phyloP scores from a whole-genome alignment of 805 yeast genomes.

The Sugiyamaella chiloensis region DNA sequence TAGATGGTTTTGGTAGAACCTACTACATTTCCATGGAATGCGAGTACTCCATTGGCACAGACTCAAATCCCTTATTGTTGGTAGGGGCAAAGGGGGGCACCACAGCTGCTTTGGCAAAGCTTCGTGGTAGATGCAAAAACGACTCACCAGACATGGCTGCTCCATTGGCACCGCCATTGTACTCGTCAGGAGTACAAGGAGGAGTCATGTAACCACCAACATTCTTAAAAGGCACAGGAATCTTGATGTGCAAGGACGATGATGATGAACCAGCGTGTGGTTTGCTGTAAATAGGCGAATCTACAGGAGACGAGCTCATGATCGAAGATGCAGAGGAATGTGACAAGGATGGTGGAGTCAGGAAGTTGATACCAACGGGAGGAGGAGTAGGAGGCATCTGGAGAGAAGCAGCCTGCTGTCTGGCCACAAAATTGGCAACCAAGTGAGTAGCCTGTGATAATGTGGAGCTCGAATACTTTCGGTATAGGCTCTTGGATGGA shows the following conservation, averaged over 20 bases:
- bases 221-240: slow-evolving; percentile 7
- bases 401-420: slow-evolving; percentile 22
- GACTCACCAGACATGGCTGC: background rate
- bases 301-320: slow-evolving; percentile 8
- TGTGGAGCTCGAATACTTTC: slow-evolving; percentile 37
- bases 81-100: slow-evolving; percentile 2
- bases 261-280: background rate
- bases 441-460: slow-evolving; percentile 33
- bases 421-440: slow-evolving; percentile 32
- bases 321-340: slow-evolving; percentile 27
- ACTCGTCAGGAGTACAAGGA: slow-evolving; percentile 26
- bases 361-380: slow-evolving; percentile 24
- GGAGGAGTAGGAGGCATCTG: slow-evolving; percentile 23
- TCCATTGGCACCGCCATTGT: background rate
- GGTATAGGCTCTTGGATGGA: slow-evolving; percentile 36
- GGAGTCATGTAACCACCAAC: slow-evolving; percentile 21
- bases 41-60: slow-evolving; percentile 13
- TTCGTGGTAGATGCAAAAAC: background rate
- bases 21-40: slow-evolving; percentile 3
- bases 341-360: slow-evolving; percentile 37
- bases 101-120: background rate
- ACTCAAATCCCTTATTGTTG: slow-evolving; percentile 1
- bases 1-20: background rate
- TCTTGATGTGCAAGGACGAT: slow-evolving; percentile 5
- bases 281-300: slow-evolving; percentile 8